Evolutionary conservation across 73 alveolate genomes (phyloP).

Genomic region (Diophrys sp.): DNA sequence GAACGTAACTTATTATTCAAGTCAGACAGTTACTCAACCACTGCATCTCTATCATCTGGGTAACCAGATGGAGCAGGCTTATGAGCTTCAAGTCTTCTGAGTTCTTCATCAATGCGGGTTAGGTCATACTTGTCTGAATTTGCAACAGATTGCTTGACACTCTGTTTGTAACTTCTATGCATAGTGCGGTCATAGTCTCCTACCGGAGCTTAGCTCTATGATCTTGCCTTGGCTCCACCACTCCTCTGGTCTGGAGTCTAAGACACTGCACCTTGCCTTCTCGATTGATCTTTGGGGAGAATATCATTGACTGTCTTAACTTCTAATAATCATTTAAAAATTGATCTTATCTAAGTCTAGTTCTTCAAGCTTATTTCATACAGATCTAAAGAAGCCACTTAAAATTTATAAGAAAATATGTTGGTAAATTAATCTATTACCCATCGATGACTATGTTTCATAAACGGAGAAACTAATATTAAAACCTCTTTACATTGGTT

Average conservation of each 20-base stretch:
- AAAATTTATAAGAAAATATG: too few relatives aligned
- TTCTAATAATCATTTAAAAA: too few relatives aligned
- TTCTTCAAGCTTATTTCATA: too few relatives aligned
- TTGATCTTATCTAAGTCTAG: too few relatives aligned
- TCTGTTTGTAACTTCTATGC: not conserved
- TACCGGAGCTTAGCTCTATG: not conserved
- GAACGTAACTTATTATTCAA: not conserved
- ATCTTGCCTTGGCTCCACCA: not conserved
- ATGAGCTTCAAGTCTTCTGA: not conserved
- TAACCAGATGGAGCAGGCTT: not conserved
- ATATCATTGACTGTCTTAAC: not conserved
- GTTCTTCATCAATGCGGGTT: slow-evolving; percentile 2
- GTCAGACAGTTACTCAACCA: not conserved
- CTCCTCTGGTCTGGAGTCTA: not conserved
- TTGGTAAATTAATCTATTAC: not conserved
- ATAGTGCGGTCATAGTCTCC: not conserved
- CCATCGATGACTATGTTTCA: too few relatives aligned
- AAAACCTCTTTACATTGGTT: too few relatives aligned
- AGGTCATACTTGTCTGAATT: not conserved
- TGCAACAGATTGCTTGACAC: not conserved
- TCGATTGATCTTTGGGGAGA: too few relatives aligned
- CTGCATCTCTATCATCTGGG: not conserved
- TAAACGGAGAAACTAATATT: too few relatives aligned
- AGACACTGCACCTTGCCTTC: not conserved
- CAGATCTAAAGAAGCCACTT: too few relatives aligned